Base-by-base conservation (phyloP, 2,329 filamentous ascomycete species). In the Trichoderma cornu-damae region DNA sequence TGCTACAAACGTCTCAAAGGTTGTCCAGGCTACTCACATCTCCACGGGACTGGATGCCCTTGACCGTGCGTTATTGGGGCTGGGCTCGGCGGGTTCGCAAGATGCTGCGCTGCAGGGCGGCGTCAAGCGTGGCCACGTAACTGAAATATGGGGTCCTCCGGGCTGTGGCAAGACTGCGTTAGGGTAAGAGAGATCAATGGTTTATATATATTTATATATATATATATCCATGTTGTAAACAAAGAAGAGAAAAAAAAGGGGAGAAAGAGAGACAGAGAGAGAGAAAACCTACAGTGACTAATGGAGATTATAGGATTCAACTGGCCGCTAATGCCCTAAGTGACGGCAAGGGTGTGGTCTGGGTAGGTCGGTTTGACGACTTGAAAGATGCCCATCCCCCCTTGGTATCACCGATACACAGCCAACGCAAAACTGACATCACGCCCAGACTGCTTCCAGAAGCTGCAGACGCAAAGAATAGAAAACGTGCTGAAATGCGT, bases 101-200 rank as follows among this genome's bases (percentile, higher is more conserved):
- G 60, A 58, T 51, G 59, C 61, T 11, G 3, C 44, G 28, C 55
- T 50, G 8, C 62, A 60, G 54, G 79, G 80, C 16, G 91, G 90
- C 3, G 77, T 96, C 47, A 80, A 80, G 60, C 83, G 85, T 57
- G 90, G 91, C 12, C 88, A 90, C 69, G 79, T 96, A 40, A 89
- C 88, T 3, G 93, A 97, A 71, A 75, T 96, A 49, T 96, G 89
- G 81, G 93, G 93, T 0, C 90, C 92, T 9, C 87, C 90, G 7
- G 92, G 91, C 1, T 83, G 83, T 24, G 93, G 92, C 28, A 96
- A 96, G 77, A 96, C 90, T 3, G 79, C 87, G 11, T 76, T 96
- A 64, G 88, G 86, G 88, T 93, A 43, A 42, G 50, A 38, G 30
- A 26, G 8, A 3, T 12, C n/a, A 37, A 9, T 54, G 26, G 26